These are phyloP conservation scores for Ilyonectria destructans DNA, from an alignment of 2,329 filamentous ascomycete genomes.

Conservation along the genomic window DNA sequence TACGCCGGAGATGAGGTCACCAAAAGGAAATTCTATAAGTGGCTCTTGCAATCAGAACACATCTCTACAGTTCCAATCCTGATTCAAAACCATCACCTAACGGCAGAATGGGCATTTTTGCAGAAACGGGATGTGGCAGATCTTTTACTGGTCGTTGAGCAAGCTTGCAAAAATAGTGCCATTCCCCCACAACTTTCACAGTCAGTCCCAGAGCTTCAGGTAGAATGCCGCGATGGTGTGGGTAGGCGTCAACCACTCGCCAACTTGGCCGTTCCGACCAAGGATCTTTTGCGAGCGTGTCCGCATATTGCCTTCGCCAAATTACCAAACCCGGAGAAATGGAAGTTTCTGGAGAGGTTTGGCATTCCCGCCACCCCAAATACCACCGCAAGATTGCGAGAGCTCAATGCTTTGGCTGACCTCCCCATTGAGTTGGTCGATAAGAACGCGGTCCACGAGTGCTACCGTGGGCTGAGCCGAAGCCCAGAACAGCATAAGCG, in stretches of 20 bases:
- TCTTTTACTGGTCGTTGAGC: slow-evolving; percentile 8
- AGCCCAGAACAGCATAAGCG: not conserved
- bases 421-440: slow-evolving; percentile 12
- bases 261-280: slow-evolving; percentile 25
- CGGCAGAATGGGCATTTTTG: slow-evolving; percentile 17
- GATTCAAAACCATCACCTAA: not conserved
- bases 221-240: slow-evolving; percentile 1
- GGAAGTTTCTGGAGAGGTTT: slow-evolving; percentile 22
- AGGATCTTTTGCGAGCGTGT: slow-evolving; percentile 13
- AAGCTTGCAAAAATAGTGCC: not conserved
- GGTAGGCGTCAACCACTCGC: not conserved
- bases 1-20: not conserved
- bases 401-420: slow-evolving; percentile 9
- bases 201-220: slow-evolving; percentile 4
- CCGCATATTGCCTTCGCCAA: slow-evolving; percentile 27
- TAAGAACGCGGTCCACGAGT: slow-evolving; percentile 17
- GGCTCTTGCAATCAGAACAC: slow-evolving; percentile 19
- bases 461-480: slow-evolving; percentile 9
- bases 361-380: slow-evolving; percentile 12
- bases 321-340: slow-evolving; percentile 8
- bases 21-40: not conserved
- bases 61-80: slow-evolving; percentile 19
- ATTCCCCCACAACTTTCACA: not conserved
- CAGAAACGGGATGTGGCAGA: not conserved
- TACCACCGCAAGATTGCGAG: slow-evolving; percentile 18